Conservation (phyloP, 208 protist genomes). For the Wallacemonas sp. region DNA sequence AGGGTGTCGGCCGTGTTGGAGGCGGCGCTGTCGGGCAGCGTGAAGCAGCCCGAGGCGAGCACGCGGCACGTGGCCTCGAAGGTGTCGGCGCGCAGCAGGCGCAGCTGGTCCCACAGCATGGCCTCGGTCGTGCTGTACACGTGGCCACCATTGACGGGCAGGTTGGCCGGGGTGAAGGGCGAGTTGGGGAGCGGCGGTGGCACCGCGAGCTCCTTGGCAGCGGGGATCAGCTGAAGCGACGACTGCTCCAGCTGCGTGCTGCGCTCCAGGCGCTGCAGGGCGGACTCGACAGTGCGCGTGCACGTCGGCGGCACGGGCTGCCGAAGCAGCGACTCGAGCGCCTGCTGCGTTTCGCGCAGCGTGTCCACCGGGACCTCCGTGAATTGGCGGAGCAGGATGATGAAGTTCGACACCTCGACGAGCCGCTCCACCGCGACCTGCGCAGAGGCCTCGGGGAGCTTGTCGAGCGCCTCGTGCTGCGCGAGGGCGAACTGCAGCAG, state of each 20-base stretch:
- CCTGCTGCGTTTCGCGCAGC: slow-evolving; percentile 21
- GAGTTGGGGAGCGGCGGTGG: slow-evolving; percentile 63
- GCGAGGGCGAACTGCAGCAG: slow-evolving; percentile 55
- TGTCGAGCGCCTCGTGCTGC: slow-evolving; percentile 9
- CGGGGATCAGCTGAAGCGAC: slow-evolving; percentile 51
- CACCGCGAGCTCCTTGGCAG: slow-evolving; percentile 51
- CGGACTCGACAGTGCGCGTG: slow-evolving; percentile 21
- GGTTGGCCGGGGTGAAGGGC: slow-evolving; percentile 58
- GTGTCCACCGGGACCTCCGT: slow-evolving; percentile 18
- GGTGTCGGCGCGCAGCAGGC: slow-evolving; percentile 83
- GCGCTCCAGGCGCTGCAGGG: slow-evolving; percentile 23
- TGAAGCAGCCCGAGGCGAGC: slow-evolving; percentile 66
- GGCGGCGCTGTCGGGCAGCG: slow-evolving; percentile 56
- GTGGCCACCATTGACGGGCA: slow-evolving; percentile 61
- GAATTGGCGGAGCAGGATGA: slow-evolving; percentile 70
- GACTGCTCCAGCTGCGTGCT: slow-evolving; percentile 1
- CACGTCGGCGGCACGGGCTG: slow-evolving; percentile 5
- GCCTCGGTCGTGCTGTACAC: slow-evolving; percentile 50
- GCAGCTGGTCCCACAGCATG: slow-evolving; percentile 77
- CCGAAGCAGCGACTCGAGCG: slow-evolving; percentile 30
- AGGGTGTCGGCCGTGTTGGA: slow-evolving; percentile 49
- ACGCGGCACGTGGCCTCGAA: slow-evolving; percentile 79
- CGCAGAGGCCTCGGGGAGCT: neutral
- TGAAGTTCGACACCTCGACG: slow-evolving; percentile 61
- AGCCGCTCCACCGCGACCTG: slow-evolving; percentile 43